phyloP scores from a whole-genome alignment of 129 eudicot genomes.

The Chrysanthemum seticuspe region DNA sequence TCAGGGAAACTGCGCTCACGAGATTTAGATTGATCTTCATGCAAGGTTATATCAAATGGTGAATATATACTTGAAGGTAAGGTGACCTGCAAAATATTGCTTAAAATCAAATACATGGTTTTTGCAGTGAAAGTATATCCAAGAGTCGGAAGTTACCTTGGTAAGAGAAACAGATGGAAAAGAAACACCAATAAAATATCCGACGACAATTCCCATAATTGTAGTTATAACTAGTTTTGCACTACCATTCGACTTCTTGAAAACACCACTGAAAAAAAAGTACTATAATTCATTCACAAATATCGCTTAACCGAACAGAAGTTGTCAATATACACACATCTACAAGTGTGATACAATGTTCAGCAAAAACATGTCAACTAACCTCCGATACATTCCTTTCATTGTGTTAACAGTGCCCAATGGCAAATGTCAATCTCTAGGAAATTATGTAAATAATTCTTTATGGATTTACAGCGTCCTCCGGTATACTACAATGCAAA shows the following conservation, averaged over 20 bases:
- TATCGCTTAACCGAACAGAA: conserved; percentile 2
- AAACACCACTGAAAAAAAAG: conserved; percentile 84
- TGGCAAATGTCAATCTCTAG: conserved; percentile 38
- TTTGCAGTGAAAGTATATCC: conserved; percentile 19
- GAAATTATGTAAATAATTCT: conserved; percentile 33
- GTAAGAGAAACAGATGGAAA: conserved; percentile 87
- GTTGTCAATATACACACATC: conserved; percentile 14
- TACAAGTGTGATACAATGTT: conserved; percentile 4
- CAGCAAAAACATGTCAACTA: conserved; percentile 23
- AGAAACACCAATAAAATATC: conserved; percentile 89
- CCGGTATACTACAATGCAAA: conserved; percentile 28
- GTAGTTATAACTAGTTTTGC: conserved; percentile 76
- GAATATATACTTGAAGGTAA: conserved; percentile 71
- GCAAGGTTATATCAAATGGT: conserved; percentile 52
- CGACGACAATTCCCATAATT: conserved; percentile 83
- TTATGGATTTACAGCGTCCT: conserved; percentile 21
- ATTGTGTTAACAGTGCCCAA: conserved; percentile 45
- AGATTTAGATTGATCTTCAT: conserved; percentile 40
- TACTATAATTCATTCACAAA: no score
- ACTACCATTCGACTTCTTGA: conserved; percentile 77
- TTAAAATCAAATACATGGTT: conserved; percentile 18
- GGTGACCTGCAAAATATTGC: conserved; percentile 53
- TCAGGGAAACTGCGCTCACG: conserved; percentile 70
- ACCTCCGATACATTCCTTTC: conserved; percentile 87
- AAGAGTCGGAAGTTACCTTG: conserved; percentile 51